A percentile compares a stretch with the other conserved stretches of the same genome.
Conservation (phyloP, 139 green algal genomes). For the Tetradesmus obliquus region DNA sequence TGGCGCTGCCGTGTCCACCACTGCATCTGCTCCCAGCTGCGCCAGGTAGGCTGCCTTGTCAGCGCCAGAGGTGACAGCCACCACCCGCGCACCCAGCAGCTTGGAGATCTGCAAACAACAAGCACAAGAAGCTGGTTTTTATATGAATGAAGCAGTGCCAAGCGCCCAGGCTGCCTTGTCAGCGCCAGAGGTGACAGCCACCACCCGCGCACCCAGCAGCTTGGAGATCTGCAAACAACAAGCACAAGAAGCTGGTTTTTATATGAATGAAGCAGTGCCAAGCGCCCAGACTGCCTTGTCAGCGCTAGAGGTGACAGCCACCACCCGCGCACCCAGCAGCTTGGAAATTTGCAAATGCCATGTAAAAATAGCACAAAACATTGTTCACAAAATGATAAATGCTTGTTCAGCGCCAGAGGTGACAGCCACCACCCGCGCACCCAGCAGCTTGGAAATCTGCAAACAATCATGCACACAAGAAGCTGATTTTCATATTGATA, state of each 20-base stretch:
- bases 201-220: slow-evolving; percentile 71
- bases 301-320: slow-evolving; percentile 65
- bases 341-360: slow-evolving; percentile 56
- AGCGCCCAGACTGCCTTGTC: slow-evolving; percentile 58
- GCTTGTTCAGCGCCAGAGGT: slow-evolving; percentile 42
- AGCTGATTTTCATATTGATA: background rate
- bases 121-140: background rate
- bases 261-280: slow-evolving; percentile 10
- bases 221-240: slow-evolving; percentile 51
- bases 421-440: slow-evolving; percentile 73
- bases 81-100: slow-evolving; percentile 72
- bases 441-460: slow-evolving; percentile 63
- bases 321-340: slow-evolving; percentile 70
- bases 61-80: slow-evolving; percentile 70
- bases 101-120: slow-evolving; percentile 50
- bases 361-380: no score
- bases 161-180: slow-evolving; percentile 58
- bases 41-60: slow-evolving; percentile 60
- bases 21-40: slow-evolving; percentile 41
- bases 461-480: background rate
- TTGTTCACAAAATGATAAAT: slow-evolving; percentile 54
- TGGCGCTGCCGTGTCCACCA: slow-evolving; percentile 49
- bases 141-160: slow-evolving; percentile 10
- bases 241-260: background rate
- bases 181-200: slow-evolving; percentile 69